phyloP scores from a whole-genome alignment of 345 rosid genomes.

The Cardamine resedifolia region DNA sequence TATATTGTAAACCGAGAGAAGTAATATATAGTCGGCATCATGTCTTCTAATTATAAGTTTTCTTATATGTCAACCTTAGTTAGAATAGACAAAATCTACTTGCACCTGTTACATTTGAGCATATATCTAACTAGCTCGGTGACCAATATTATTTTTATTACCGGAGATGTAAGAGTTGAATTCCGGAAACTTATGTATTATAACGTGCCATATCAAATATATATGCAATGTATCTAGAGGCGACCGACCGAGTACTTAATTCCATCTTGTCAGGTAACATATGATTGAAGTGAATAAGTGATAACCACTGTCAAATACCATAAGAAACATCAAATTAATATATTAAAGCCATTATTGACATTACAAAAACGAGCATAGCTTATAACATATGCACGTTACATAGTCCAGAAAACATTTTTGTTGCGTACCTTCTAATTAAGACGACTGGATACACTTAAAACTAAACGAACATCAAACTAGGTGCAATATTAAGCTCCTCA shows the following conservation, averaged over 20 bases:
- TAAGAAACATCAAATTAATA: background rate
- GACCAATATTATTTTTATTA: background rate
- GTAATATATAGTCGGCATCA: background rate
- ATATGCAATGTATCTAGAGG: constrained; percentile 2
- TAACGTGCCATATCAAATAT: constrained; percentile 7
- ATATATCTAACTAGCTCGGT: background rate
- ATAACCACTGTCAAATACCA: background rate
- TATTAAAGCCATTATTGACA: background rate
- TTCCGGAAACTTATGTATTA: background rate
- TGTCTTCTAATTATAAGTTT: too few species aligned
- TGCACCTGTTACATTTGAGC: background rate
- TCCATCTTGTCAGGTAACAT: constrained; percentile 18
- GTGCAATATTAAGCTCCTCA: constrained; percentile 4
- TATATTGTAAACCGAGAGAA: background rate
- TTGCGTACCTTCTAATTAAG: background rate
- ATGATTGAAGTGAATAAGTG: background rate
- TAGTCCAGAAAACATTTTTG: constrained; percentile 6
- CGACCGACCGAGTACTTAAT: constrained; percentile 5
- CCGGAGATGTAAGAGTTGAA: background rate
- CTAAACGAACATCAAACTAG: constrained; percentile 6
- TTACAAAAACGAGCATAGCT: constrained; percentile 22
- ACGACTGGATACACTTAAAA: background rate
- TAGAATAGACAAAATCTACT: background rate
- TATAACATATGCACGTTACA: constrained; percentile 6
- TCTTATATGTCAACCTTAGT: background rate